These are phyloP conservation scores for Vicia sativa DNA, from an alignment of 306 rosid genomes.

Conservation along the genomic window DNA sequence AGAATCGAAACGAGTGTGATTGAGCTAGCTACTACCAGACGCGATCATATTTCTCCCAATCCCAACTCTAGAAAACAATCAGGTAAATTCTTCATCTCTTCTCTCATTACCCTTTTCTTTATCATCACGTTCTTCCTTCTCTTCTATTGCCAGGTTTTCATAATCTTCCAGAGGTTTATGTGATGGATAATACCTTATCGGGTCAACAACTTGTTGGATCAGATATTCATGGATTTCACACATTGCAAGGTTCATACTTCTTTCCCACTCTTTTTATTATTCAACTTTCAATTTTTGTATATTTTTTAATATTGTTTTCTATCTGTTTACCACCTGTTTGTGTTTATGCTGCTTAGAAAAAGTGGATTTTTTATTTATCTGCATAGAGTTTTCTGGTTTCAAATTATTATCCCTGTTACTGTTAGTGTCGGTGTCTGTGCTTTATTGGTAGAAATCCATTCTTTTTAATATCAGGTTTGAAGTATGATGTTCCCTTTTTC, in stretches of 20 bases:
- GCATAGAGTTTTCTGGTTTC: constrained; percentile 1
- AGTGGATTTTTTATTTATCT: neutral
- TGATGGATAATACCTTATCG: constrained; percentile 44
- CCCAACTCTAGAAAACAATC: constrained; percentile 31
- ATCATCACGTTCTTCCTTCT: neutral
- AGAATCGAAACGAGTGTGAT: constrained; percentile 17
- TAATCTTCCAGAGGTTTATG: constrained; percentile 46
- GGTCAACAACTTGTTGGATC: constrained; percentile 63
- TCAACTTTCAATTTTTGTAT: neutral
- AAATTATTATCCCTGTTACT: no score
- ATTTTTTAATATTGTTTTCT: neutral
- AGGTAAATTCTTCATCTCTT: constrained; percentile 32
- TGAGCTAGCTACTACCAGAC: constrained; percentile 28
- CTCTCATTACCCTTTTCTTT: constrained; percentile 11
- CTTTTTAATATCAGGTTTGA: neutral
- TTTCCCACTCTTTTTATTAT: neutral
- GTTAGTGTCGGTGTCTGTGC: no score
- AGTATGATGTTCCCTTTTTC: constrained; percentile 2
- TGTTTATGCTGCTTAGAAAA: neutral
- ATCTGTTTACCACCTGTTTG: neutral
- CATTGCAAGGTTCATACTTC: constrained; percentile 66
- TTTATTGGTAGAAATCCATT: neutral
- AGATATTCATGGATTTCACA: constrained; percentile 92
- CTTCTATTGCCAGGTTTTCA: constrained; percentile 3
- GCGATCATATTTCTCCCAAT: constrained; percentile 13